Evolutionary conservation across 2,329 filamentous ascomycete genomes (phyloP).

Genomic region (Xylaria multiplex): DNA sequence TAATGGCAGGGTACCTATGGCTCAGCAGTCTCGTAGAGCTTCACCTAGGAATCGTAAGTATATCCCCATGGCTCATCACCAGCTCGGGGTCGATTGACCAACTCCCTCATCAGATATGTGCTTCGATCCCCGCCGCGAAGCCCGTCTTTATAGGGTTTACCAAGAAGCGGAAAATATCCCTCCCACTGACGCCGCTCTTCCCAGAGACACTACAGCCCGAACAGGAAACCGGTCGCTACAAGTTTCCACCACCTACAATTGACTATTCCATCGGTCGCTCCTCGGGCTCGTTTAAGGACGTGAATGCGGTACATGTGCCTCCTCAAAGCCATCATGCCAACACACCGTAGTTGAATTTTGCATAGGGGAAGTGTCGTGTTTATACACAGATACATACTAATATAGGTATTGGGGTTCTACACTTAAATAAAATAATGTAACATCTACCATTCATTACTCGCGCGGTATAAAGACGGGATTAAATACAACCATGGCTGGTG

Average conservation of each 20-base stretch:
- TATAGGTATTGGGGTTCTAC: background rate
- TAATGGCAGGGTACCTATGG: constrained; percentile 44
- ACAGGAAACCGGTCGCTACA: background rate
- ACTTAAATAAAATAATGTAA: too few species aligned
- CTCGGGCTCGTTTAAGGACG: background rate
- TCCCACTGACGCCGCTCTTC: background rate
- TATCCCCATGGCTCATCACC: background rate
- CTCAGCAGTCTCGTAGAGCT: constrained; percentile 53
- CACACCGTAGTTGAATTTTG: background rate
- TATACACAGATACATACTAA: background rate
- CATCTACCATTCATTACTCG: too few species aligned
- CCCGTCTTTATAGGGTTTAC: constrained; percentile 53
- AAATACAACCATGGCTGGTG: too few species aligned
- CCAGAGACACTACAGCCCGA: background rate
- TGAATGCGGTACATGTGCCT: background rate
- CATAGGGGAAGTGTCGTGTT: background rate
- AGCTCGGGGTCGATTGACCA: background rate
- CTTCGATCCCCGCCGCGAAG: constrained; percentile 57
- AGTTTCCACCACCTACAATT: background rate
- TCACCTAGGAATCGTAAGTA: constrained; percentile 55
- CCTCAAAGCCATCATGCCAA: background rate
- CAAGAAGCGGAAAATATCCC: constrained; percentile 7
- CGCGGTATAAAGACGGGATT: background rate
- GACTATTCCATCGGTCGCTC: background rate
- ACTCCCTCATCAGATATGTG: constrained; percentile 51